Conservation (phyloP, 495 filamentous ascomycete genomes). For the Podospora didyma region DNA sequence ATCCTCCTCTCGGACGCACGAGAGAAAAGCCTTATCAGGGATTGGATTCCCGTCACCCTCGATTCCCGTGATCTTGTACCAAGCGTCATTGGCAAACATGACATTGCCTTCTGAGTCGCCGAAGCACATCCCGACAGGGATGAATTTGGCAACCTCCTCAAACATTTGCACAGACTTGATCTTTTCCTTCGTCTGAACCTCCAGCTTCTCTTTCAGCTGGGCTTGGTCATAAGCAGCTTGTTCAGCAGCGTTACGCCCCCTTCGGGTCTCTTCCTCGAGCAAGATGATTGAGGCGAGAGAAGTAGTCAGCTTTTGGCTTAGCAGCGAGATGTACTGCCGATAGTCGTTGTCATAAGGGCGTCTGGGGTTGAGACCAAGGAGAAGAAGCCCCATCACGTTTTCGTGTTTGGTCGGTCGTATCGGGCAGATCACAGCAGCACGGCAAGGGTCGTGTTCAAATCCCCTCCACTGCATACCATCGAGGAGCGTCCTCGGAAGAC, state of each 20-base stretch:
- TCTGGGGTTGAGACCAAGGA: conserved; percentile 60
- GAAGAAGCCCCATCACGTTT: conserved; percentile 51
- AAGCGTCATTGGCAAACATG: conserved; percentile 64
- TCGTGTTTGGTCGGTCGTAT: conserved; percentile 58
- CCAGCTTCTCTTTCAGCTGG: conserved; percentile 58
- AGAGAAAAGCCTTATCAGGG: conserved; percentile 28
- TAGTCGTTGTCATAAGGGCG: conserved; percentile 67
- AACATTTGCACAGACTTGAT: conserved; percentile 62
- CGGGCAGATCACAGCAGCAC: conserved; percentile 55
- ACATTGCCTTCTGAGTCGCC: conserved; percentile 55
- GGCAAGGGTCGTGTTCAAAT: conserved; percentile 52
- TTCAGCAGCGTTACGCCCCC: conserved; percentile 54
- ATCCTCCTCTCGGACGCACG: conserved; percentile 39
- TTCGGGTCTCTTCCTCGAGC: conserved; percentile 60
- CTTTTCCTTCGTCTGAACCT: conserved; percentile 55
- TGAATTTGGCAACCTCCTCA: conserved; percentile 63
- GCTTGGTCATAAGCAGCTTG: conserved; percentile 58
- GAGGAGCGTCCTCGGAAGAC: conserved; percentile 46
- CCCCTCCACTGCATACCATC: conserved; percentile 56
- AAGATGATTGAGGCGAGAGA: conserved; percentile 61
- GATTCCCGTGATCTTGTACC: conserved; percentile 41
- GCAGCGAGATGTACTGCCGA: conserved; percentile 55
- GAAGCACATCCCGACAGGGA: conserved; percentile 65
- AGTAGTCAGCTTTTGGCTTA: conserved; percentile 58
- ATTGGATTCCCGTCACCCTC: conserved; percentile 24